Percentiles rank a stretch among this genome's conserved stretches.
Conservation (phyloP, 495 filamentous ascomycete genomes). For the Filosporella fistucella region DNA sequence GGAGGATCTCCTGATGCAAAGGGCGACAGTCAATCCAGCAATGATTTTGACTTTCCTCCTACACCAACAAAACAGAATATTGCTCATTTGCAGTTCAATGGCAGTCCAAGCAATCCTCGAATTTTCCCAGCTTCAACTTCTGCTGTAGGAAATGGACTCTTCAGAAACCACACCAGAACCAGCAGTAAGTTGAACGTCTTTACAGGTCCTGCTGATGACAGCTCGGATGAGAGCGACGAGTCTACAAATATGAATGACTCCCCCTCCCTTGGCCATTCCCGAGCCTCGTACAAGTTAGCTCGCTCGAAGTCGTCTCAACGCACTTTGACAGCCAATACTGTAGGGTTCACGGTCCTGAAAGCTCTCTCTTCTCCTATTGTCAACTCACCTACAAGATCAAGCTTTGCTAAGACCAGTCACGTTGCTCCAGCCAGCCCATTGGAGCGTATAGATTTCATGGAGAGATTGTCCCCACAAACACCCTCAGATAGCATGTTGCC, state of each 20-base stretch:
- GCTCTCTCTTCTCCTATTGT: slow-evolving; percentile 26
- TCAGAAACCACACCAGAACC: slow-evolving; percentile 20
- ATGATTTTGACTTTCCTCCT: slow-evolving; percentile 74
- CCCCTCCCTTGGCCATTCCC: slow-evolving; percentile 20
- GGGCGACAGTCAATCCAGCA: slow-evolving; percentile 51
- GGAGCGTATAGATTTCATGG: slow-evolving; percentile 37
- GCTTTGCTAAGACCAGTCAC: slow-evolving; percentile 40
- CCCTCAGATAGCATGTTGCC: slow-evolving; percentile 70
- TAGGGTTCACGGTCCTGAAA: slow-evolving; percentile 31
- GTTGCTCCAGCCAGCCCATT: slow-evolving; percentile 46
- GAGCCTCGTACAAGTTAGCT: slow-evolving; percentile 20
- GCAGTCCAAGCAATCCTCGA: slow-evolving; percentile 23
- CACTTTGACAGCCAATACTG: slow-evolving; percentile 22
- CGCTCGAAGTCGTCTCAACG: slow-evolving; percentile 35
- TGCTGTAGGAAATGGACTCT: slow-evolving; percentile 13
- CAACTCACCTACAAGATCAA: slow-evolving; percentile 25
- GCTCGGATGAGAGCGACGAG: slow-evolving; percentile 22
- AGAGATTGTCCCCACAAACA: slow-evolving; percentile 67
- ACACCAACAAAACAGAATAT: slow-evolving; percentile 81
- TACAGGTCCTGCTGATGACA: slow-evolving; percentile 18
- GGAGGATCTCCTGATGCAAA: slow-evolving; percentile 41
- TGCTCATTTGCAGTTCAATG: slow-evolving; percentile 7
- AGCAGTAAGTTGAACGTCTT: slow-evolving; percentile 40
- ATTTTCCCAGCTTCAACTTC: slow-evolving; percentile 14
- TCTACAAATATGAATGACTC: slow-evolving; percentile 24